phyloP scores from a whole-genome alignment of 2,329 filamentous ascomycete genomes.

The Colletotrichum sp. region DNA sequence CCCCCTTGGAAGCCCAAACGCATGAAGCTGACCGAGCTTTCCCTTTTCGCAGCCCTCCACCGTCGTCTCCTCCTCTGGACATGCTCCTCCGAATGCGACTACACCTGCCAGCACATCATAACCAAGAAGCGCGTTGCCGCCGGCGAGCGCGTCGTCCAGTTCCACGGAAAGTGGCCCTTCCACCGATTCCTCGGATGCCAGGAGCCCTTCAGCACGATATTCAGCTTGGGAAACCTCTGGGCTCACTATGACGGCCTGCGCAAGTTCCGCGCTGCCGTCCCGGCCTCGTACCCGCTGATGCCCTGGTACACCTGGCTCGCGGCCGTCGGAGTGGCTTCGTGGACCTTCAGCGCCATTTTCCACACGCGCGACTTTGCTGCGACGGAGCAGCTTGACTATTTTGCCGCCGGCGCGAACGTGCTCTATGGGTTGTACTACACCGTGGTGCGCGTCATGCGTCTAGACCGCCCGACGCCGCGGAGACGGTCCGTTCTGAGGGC shows the following conservation, averaged over 20 bases:
- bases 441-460: conserved; percentile 79
- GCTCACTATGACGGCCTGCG: conserved; percentile 82
- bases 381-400: conserved; percentile 97
- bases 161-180: conserved; percentile 99
- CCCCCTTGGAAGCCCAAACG: not conserved
- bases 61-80: conserved; percentile 90
- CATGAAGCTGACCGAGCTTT: conserved; percentile 3
- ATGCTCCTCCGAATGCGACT: conserved; percentile 94
- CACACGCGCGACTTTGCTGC: conserved; percentile 85
- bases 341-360: conserved; percentile 90
- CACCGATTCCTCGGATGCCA: conserved; percentile 89
- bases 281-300: conserved; percentile 74
- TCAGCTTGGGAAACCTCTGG: conserved; percentile 88
- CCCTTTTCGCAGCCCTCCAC: conserved; percentile 67
- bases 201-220: conserved; percentile 92
- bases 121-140: conserved; percentile 73
- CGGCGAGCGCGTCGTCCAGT: conserved; percentile 79
- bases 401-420: conserved; percentile 87
- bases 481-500: conserved; percentile 61
- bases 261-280: conserved; percentile 73
- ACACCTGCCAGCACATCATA: conserved; percentile 94
- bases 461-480: conserved; percentile 64
- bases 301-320: conserved; percentile 83
- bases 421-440: conserved; percentile 92
- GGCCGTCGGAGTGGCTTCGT: conserved; percentile 81